These are phyloP conservation scores for Acanthamoeba triangularis DNA, from an alignment of 208 protist species.

Conservation along the genomic window DNA sequence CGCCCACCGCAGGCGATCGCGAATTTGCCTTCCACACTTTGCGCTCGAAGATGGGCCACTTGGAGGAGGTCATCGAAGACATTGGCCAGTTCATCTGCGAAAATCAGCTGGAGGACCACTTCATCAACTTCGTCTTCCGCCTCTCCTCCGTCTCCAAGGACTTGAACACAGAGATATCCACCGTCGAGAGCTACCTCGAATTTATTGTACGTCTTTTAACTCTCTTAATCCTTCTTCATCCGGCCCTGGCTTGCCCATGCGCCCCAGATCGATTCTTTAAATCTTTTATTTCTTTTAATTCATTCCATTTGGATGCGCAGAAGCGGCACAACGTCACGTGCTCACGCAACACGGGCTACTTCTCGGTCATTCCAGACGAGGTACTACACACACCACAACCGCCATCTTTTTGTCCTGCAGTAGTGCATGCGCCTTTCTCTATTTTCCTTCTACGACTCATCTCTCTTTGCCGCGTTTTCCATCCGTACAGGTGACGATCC, in stretches of 20 bases:
- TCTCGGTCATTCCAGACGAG: slow-evolving; percentile 43
- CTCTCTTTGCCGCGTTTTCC: neutral
- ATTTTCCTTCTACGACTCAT: neutral
- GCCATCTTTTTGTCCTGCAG: too few species aligned
- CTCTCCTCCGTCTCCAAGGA: slow-evolving; percentile 34
- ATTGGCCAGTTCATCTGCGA: slow-evolving; percentile 61
- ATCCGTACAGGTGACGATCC: neutral
- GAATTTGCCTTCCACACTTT: slow-evolving; percentile 24
- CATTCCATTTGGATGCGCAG: neutral
- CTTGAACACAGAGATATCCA: slow-evolving; percentile 11
- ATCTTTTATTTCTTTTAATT: neutral
- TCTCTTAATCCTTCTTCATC: neutral
- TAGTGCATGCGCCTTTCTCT: neutral
- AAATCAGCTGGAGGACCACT: slow-evolving; percentile 38
- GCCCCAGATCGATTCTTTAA: neutral
- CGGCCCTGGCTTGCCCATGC: neutral
- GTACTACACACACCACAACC: neutral
- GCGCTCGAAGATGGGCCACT: slow-evolving; percentile 41
- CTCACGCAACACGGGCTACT: slow-evolving; percentile 37
- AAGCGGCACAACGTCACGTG: slow-evolving; percentile 26
- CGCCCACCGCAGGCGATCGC: neutral
- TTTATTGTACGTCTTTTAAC: neutral
- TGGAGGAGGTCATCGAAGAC: slow-evolving; percentile 47
- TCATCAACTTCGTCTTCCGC: slow-evolving; percentile 47
- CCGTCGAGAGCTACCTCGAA: slow-evolving; percentile 50